Evolutionary conservation across 192 early-diverging fungal genomes (phyloP).

Genomic region (Entomortierella beljakovae): DNA sequence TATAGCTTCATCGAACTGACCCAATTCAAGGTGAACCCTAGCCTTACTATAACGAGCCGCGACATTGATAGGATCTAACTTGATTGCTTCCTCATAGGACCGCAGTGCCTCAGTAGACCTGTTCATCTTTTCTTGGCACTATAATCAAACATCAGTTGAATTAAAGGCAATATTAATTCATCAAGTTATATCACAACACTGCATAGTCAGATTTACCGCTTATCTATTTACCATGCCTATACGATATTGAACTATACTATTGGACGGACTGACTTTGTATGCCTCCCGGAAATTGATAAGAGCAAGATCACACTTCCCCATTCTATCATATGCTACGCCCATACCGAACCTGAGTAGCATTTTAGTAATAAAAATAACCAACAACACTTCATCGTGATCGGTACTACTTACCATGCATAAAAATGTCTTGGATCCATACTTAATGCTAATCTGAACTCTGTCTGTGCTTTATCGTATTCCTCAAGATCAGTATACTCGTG

Average conservation of each 20-base stretch:
- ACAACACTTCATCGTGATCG: neutral
- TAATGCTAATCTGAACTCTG: slow-evolving; percentile 78
- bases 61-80: slow-evolving; percentile 63
- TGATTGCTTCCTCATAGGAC: slow-evolving; percentile 71
- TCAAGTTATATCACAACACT: slow-evolving; percentile 6
- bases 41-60: slow-evolving; percentile 77
- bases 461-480: slow-evolving; percentile 79
- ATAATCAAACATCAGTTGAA: neutral
- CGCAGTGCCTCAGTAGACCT: slow-evolving; percentile 64
- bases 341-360: slow-evolving; percentile 75
- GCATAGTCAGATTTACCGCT: no score
- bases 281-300: slow-evolving; percentile 81
- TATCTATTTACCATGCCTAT: slow-evolving; percentile 70
- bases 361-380: slow-evolving; percentile 1
- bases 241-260: slow-evolving; percentile 76
- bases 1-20: slow-evolving; percentile 72
- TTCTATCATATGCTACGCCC: slow-evolving; percentile 74
- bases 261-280: slow-evolving; percentile 76
- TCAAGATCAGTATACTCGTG: slow-evolving; percentile 84
- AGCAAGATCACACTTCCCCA: slow-evolving; percentile 79
- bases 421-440: slow-evolving; percentile 81
- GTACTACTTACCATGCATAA: slow-evolving; percentile 79
- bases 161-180: neutral
- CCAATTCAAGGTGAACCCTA: slow-evolving; percentile 66
- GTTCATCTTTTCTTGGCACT: slow-evolving; percentile 68